These are phyloP conservation scores for Serendipita sp. DNA, from an alignment of 768 basidiomycete genomes.

Conservation along the genomic window DNA sequence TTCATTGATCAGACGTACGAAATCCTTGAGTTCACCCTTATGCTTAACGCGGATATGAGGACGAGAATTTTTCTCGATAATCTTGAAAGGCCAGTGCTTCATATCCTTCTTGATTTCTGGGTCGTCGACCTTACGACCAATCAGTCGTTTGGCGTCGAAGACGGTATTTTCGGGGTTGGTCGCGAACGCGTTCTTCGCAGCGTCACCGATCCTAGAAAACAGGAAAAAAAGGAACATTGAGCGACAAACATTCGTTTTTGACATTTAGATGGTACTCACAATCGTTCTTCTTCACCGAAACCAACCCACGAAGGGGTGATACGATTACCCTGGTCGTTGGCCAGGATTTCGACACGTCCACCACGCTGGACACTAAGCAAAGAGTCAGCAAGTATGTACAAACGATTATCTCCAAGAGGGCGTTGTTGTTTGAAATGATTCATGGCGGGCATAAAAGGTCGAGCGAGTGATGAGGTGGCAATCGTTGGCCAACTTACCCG, in stretches of 20 bases:
- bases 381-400: not conserved
- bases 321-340: constrained; percentile 79
- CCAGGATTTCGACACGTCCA: constrained; percentile 78
- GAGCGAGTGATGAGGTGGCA: constrained; percentile 5
- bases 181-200: constrained; percentile 91
- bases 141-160: constrained; percentile 92
- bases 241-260: constrained; percentile 1
- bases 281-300: constrained; percentile 65
- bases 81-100: constrained; percentile 84
- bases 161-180: constrained; percentile 86
- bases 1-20: constrained; percentile 36
- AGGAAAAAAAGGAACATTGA: not conserved
- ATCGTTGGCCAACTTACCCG: constrained; percentile 40
- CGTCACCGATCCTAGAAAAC: constrained; percentile 57
- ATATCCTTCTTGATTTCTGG: constrained; percentile 63
- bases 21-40: constrained; percentile 64
- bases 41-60: constrained; percentile 63
- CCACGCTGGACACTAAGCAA: constrained; percentile 55
- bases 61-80: constrained; percentile 65
- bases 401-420: not conserved
- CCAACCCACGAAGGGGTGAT: constrained; percentile 81
- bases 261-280: constrained; percentile 19
- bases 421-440: not conserved
- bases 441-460: not conserved
- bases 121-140: constrained; percentile 74